These are phyloP conservation scores for Collybiopsis luxurians DNA, from an alignment of 768 basidiomycete species.

Conservation along the genomic window DNA sequence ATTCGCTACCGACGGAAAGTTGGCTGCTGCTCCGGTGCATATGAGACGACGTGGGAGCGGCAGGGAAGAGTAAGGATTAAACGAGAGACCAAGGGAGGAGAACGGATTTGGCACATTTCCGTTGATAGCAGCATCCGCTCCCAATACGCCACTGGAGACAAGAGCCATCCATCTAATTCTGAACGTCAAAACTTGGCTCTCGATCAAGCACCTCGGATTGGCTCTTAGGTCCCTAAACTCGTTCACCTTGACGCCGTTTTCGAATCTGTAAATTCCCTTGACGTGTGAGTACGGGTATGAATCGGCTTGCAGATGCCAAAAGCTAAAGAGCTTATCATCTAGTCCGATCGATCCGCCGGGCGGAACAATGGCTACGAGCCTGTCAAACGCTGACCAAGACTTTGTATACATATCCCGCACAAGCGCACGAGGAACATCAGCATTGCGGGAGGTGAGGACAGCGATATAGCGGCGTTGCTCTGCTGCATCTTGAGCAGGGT, in stretches of 20 bases:
- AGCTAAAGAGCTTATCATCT: constrained; percentile 89
- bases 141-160: constrained; percentile 65
- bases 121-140: constrained; percentile 18
- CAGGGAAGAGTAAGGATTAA: constrained; percentile 75
- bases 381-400: constrained; percentile 90
- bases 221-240: constrained; percentile 88
- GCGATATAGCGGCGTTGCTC: constrained; percentile 77
- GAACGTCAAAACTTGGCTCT: constrained; percentile 79
- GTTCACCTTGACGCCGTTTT: constrained; percentile 83
- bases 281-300: constrained; percentile 72
- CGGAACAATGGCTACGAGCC: constrained; percentile 85
- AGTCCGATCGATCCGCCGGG: constrained; percentile 90
- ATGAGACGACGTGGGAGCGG: constrained; percentile 66
- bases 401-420: constrained; percentile 92
- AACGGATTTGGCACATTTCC: constrained; percentile 10
- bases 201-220: constrained; percentile 83
- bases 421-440: constrained; percentile 78
- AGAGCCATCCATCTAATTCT: constrained; percentile 80
- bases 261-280: constrained; percentile 85
- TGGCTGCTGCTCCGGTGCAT: constrained; percentile 76
- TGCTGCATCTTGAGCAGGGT: constrained; percentile 74
- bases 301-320: constrained; percentile 84
- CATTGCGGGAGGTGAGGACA: constrained; percentile 50
- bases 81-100: constrained; percentile 60
- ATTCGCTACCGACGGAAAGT: constrained; percentile 80